These are phyloP conservation scores for Crucihimalaya himalaica DNA, from an alignment of 345 rosid species.

Conservation along the genomic window DNA sequence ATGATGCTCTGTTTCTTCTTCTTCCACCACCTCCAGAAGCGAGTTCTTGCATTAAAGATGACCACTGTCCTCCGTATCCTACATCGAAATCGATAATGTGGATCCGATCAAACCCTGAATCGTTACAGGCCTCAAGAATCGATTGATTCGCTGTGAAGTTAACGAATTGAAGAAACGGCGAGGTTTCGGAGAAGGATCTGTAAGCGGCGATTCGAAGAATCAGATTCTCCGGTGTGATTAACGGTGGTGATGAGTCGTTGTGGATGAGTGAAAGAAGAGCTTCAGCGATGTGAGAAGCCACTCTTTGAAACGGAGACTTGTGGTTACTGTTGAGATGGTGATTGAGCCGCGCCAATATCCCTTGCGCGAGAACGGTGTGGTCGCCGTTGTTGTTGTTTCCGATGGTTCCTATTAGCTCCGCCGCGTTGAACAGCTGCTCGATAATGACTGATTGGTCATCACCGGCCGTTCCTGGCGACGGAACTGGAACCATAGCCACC, in stretches of 20 bases:
- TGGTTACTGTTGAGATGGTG: slow-evolving; percentile 89
- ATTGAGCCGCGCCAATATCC: slow-evolving; percentile 99
- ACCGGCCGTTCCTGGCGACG: slow-evolving; percentile 43
- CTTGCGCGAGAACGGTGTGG: slow-evolving; percentile 91
- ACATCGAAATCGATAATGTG: slow-evolving; percentile 90
- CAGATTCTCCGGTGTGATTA: slow-evolving; percentile 50
- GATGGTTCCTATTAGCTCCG: slow-evolving; percentile 77
- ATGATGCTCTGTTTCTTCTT: slow-evolving; percentile 49
- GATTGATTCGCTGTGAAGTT: slow-evolving; percentile 91
- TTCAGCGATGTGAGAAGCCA: slow-evolving; percentile 78
- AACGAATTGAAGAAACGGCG: slow-evolving; percentile 81
- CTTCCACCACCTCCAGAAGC: slow-evolving; percentile 37
- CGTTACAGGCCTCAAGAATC: slow-evolving; percentile 63
- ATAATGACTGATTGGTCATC: slow-evolving; percentile 71
- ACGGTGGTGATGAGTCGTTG: slow-evolving; percentile 24
- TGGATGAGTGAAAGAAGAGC: slow-evolving; percentile 66
- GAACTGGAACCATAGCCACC: slow-evolving; percentile 19
- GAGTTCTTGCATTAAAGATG: slow-evolving; percentile 93
- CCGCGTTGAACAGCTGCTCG: slow-evolving; percentile 78
- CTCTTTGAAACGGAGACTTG: slow-evolving; percentile 64
- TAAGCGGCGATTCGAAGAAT: slow-evolving; percentile 83
- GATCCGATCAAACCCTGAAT: slow-evolving; percentile 51
- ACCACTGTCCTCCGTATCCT: slow-evolving; percentile 92
- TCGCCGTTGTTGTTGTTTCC: slow-evolving; percentile 40
- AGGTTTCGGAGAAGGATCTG: slow-evolving; percentile 80